Conservation (phyloP, 352 stramenopile species). For the Plasmopara muralis region DNA sequence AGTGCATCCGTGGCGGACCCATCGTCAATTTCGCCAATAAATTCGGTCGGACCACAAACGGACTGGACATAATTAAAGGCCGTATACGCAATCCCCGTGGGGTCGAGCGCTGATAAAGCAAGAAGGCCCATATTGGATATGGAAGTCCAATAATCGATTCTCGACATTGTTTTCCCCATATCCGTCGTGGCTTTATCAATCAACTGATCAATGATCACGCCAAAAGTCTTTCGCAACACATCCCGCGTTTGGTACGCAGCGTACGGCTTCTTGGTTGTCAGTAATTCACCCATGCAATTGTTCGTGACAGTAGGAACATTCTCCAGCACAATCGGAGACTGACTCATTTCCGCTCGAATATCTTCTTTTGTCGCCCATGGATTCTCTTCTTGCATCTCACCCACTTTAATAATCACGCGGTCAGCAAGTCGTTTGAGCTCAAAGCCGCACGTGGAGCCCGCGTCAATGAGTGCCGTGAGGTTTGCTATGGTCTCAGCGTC, state of each 20-base stretch:
- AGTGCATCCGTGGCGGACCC: conserved; percentile 30
- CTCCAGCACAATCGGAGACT: conserved; percentile 35
- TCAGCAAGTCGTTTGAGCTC: conserved; percentile 42
- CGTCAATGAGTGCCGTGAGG: conserved; percentile 33
- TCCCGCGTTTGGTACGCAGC: conserved; percentile 38
- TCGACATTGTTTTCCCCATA: conserved; percentile 30
- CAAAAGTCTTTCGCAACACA: conserved; percentile 41
- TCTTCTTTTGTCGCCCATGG: conserved; percentile 23
- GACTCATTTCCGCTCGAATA: conserved; percentile 36
- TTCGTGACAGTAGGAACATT: conserved; percentile 41
- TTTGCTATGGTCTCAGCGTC: conserved; percentile 20
- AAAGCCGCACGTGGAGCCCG: conserved; percentile 31
- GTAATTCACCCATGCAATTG: conserved; percentile 35
- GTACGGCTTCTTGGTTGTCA: conserved; percentile 26
- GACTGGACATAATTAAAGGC: conserved; percentile 49
- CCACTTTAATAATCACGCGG: conserved; percentile 34
- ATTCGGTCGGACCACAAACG: conserved; percentile 48
- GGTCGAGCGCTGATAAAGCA: conserved; percentile 30
- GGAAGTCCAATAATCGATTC: conserved; percentile 30
- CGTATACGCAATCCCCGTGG: conserved; percentile 38
- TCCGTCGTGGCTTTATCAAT: conserved; percentile 35
- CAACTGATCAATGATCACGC: conserved; percentile 52
- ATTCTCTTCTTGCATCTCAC: conserved; percentile 28
- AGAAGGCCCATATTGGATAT: conserved; percentile 29
- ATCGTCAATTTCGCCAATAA: conserved; percentile 54